Conservation (phyloP, 768 basidiomycete species). For the Tulasnella sp. region DNA sequence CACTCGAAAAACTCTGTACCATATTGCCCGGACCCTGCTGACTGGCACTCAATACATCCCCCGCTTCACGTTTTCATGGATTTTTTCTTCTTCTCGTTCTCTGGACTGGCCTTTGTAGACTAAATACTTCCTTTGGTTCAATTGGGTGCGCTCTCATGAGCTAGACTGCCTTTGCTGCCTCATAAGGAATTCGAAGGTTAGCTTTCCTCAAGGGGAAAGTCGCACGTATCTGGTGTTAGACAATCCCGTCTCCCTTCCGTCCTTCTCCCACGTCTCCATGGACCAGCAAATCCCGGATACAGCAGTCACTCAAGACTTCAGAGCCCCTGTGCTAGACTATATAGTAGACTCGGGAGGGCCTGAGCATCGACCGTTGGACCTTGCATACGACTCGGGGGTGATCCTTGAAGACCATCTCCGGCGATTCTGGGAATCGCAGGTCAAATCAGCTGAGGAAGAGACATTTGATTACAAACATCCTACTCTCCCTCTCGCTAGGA, state of each 20-base stretch:
- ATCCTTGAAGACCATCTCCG: conserved; percentile 64
- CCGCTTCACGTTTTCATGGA: no score
- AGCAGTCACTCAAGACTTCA: background rate
- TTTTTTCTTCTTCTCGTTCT: no score
- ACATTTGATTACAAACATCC: conserved; percentile 76
- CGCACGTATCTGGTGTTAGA: background rate
- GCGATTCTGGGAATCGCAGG: conserved; percentile 83
- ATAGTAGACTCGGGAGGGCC: background rate
- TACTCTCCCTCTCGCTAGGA: conserved; percentile 82
- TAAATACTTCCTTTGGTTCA: no score
- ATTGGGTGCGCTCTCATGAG: no score
- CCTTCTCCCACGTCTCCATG: background rate
- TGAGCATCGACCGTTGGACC: background rate
- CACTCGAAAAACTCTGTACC: no score
- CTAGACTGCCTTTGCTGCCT: no score
- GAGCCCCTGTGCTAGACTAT: background rate
- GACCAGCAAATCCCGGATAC: background rate
- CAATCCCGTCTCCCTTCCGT: background rate
- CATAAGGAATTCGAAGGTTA: no score
- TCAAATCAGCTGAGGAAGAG: conserved; percentile 77
- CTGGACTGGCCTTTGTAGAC: no score
- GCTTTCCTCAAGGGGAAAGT: background rate
- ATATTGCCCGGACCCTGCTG: no score
- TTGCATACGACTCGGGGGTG: background rate
- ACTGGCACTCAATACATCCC: no score